Evolutionary conservation across 108 stramenopile genomes (phyloP), one percentile per base, ranked within the genome.

Genomic region (Nannochloropsis oceanica): DNA sequence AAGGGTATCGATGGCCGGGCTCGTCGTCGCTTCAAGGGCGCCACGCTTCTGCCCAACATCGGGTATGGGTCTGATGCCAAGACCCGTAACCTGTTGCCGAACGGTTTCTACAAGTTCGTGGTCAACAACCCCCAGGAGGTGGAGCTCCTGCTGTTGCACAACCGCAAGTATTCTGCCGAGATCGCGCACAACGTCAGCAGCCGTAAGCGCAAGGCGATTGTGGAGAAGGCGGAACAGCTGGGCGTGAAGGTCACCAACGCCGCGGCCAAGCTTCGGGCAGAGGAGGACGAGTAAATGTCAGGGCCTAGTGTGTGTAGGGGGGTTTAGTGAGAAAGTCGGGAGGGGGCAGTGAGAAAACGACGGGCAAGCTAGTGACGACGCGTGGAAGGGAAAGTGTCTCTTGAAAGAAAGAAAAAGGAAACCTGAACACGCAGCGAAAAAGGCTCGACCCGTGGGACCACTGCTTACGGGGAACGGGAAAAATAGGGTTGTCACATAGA

Each of bases 1-100:
- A 97, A 98, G 93, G 99, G 99, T 97, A 99, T 99, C 88, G 99
- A 99, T 93, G 95, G 95, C 90, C 97, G 99, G 87, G 98, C 97
- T 86, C 96, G 98, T 86, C 95, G 98, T 92, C 95, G 97, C 85
- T 99, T 99, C 95, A 99, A 99, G 95, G 99, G 99, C 84, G 94
- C 97, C 83, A 86, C 97, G 83, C 97, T 97, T 85, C 95, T 96
- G 96, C 96, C 97, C 81, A 94, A 93, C 86, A 96, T 99, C 89
- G 99, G 99, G 80, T 99, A 98, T 93, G 99, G 89, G 43, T 96
- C 96, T 83, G 94, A 99, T 93, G 98, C 97, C 93, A 93, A 94
- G 89, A 98, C 97, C 80, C 93, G 97, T 82, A 96, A 99, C 92
- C 86, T 98, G 79, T 94, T 96, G 80, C 99, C 99, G 84, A 95